phyloP scores from a whole-genome alignment of 495 filamentous ascomycete species.

The Penicillium angulare region DNA sequence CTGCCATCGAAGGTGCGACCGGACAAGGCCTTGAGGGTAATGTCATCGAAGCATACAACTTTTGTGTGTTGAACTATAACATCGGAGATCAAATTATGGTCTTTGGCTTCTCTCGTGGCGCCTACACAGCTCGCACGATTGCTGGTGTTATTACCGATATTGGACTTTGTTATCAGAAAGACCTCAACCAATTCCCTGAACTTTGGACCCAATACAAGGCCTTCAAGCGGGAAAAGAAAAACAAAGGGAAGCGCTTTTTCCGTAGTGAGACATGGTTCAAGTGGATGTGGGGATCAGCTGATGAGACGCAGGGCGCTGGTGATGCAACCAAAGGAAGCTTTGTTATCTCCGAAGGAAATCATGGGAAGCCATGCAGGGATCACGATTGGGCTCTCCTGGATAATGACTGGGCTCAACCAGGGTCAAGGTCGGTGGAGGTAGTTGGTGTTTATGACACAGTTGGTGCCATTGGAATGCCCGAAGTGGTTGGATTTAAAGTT shows the following conservation, averaged over 20 bases:
- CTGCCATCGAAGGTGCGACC: constrained; percentile 16
- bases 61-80: constrained; percentile 41
- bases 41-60: constrained; percentile 24
- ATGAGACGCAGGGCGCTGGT: constrained; percentile 19
- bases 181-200: constrained; percentile 43
- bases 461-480: constrained; percentile 32
- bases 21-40: constrained; percentile 19
- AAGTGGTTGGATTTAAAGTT: constrained; percentile 17
- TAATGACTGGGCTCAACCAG: constrained; percentile 15
- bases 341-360: neutral
- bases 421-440: constrained; percentile 36
- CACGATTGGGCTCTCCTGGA: neutral
- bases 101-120: constrained; percentile 60
- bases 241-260: constrained; percentile 7
- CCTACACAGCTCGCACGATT: constrained; percentile 55
- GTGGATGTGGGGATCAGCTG: constrained; percentile 18
- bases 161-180: constrained; percentile 42
- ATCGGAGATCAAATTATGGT: constrained; percentile 56
- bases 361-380: neutral
- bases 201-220: constrained; percentile 50
- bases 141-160: constrained; percentile 53
- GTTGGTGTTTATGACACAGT: constrained; percentile 63
- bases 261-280: constrained; percentile 14
- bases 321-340: neutral
- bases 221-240: constrained; percentile 15